phyloP scores from a whole-genome alignment of 2,329 filamentous ascomycete species.

The Ascochyta viciae-villosae region DNA sequence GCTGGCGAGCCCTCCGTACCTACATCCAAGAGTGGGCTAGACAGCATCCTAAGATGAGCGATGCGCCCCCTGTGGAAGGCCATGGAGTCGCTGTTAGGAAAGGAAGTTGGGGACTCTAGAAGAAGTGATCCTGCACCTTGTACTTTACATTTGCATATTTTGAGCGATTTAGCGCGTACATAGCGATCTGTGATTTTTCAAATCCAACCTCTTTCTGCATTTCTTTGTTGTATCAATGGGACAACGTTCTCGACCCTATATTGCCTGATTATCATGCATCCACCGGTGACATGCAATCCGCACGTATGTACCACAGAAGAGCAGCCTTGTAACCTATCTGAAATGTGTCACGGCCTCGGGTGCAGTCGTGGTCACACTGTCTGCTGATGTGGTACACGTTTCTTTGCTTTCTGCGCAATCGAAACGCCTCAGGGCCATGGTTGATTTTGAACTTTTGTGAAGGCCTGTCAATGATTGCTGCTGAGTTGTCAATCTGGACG shows the following conservation, averaged over 20 bases:
- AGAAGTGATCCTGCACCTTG: background rate
- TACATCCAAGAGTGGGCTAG: constrained; percentile 92
- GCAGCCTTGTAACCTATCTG: background rate
- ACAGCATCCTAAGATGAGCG: constrained; percentile 76
- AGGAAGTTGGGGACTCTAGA: constrained; percentile 56
- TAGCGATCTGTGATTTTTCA: constrained; percentile 14
- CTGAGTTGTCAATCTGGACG: background rate
- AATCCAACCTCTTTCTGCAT: background rate
- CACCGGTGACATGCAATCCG: background rate
- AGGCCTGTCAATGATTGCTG: background rate
- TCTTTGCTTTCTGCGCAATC: background rate
- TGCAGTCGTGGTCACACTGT: background rate
- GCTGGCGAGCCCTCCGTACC: constrained; percentile 82
- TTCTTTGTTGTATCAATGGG: no score
- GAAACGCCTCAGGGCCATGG: background rate
- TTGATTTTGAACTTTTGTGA: background rate
- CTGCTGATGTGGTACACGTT: background rate
- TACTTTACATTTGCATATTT: constrained; percentile 13
- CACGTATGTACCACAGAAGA: background rate
- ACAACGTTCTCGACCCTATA: background rate
- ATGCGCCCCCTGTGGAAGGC: constrained; percentile 39
- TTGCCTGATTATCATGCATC: background rate
- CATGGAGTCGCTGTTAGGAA: constrained; percentile 55
- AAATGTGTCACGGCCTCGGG: background rate
- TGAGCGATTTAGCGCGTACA: constrained; percentile 30